These are phyloP conservation scores for Zychaea mexicana DNA, from an alignment of 371 early-diverging fungal species.

Conservation along the genomic window DNA sequence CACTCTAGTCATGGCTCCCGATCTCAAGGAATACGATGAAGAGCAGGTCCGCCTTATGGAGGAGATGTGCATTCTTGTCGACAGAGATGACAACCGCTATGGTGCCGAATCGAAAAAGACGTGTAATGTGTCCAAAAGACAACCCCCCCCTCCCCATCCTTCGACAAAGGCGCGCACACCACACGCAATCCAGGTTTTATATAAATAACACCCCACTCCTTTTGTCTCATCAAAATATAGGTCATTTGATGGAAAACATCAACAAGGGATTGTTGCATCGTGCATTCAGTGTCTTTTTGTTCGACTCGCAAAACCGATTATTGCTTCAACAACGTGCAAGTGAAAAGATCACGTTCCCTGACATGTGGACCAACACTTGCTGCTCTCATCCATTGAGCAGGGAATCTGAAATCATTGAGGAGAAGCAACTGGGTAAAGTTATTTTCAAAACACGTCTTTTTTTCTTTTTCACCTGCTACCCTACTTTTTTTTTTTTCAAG, in stretches of 20 bases:
- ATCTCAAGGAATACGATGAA: slow-evolving; percentile 73
- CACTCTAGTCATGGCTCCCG: slow-evolving; percentile 49
- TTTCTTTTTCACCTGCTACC: no score
- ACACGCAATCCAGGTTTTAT: no score
- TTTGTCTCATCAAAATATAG: no score
- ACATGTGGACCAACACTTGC: slow-evolving; percentile 96
- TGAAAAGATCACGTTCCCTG: slow-evolving; percentile 98
- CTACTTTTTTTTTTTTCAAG: no score
- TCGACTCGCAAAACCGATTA: slow-evolving; percentile 78
- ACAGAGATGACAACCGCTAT: slow-evolving; percentile 81
- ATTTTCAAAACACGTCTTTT: no score
- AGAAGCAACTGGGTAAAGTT: slow-evolving; percentile 69
- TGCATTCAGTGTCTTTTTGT: slow-evolving; percentile 96
- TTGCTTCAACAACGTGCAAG: slow-evolving; percentile 92
- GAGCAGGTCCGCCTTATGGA: slow-evolving; percentile 94
- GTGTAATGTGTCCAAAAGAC: no score
- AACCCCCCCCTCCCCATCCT: no score
- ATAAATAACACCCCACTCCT: no score
- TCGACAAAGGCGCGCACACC: no score
- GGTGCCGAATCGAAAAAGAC: slow-evolving; percentile 91
- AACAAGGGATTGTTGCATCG: slow-evolving; percentile 88
- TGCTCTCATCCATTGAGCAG: slow-evolving; percentile 94
- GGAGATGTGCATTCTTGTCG: slow-evolving; percentile 95
- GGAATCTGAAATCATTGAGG: slow-evolving; percentile 80
- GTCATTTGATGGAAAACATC: slow-evolving; percentile 91